Evolutionary conservation across 2,329 filamentous ascomycete species (phyloP).

Genomic region (Clonostachys rhizophaga): DNA sequence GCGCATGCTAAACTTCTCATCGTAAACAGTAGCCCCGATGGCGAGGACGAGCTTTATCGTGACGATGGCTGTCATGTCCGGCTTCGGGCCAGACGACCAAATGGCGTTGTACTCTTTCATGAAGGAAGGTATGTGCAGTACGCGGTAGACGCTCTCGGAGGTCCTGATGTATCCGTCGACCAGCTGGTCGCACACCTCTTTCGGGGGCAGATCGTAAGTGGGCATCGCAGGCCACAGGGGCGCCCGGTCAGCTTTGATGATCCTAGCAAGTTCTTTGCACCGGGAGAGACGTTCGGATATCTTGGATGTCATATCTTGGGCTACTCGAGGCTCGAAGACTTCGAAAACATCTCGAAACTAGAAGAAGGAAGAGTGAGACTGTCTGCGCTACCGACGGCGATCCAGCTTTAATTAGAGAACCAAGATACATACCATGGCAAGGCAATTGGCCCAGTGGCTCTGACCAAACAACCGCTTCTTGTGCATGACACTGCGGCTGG

Average conservation of each 20-base stretch:
- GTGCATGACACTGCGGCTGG: not conserved
- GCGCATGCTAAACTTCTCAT: conserved; percentile 44
- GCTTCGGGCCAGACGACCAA: conserved; percentile 28
- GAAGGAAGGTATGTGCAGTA: conserved; percentile 48
- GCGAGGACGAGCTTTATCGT: conserved; percentile 55
- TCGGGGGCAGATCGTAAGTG: conserved; percentile 38
- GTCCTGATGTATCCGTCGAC: conserved; percentile 43
- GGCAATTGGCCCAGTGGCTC: conserved; percentile 44
- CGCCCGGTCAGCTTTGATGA: conserved; percentile 43
- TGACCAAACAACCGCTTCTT: conserved; percentile 40
- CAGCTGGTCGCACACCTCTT: conserved; percentile 36
- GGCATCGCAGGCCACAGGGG: conserved; percentile 40
- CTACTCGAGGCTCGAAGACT: not conserved
- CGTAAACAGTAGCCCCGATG: conserved; percentile 46
- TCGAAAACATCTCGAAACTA: not conserved
- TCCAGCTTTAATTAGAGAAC: not conserved
- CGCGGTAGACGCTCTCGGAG: conserved; percentile 38
- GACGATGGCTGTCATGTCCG: conserved; percentile 41
- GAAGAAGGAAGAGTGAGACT: not conserved
- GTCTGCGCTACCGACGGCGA: not conserved
- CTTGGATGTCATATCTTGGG: conserved; percentile 25
- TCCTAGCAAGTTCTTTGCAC: conserved; percentile 47
- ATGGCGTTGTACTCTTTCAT: conserved; percentile 40
- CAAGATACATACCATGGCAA: conserved; percentile 28
- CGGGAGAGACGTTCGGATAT: conserved; percentile 2